Evolutionary conservation across 768 basidiomycete species (phyloP).

Genomic region (Pleurotus citrinopileatus): DNA sequence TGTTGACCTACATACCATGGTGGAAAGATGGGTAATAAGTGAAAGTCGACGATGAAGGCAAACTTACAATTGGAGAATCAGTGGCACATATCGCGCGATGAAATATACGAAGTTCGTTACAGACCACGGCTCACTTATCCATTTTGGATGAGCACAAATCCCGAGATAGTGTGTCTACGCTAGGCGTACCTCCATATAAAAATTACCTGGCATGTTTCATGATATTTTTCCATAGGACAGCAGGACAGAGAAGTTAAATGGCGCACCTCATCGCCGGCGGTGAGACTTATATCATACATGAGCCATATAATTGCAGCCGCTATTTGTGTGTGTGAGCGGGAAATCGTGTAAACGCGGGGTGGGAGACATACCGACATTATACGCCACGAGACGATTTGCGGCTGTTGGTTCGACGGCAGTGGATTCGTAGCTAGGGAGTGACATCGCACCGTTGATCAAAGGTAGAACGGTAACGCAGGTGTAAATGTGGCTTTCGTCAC

Average conservation of each 20-base stretch:
- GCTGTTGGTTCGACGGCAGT: too few species aligned
- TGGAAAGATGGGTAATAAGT: too few species aligned
- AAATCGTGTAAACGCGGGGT: too few species aligned
- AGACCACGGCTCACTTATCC: conserved; percentile 2
- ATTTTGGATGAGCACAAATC: too few species aligned
- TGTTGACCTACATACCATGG: conserved; percentile 22
- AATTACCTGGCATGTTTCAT: background rate
- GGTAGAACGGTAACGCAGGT: too few species aligned
- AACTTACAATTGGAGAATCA: conserved; percentile 3
- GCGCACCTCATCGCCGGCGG: conserved; percentile 5
- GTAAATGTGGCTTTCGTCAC: too few species aligned
- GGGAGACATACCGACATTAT: too few species aligned
- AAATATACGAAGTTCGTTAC: conserved; percentile 10
- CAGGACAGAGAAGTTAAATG: background rate
- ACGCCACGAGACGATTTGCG: too few species aligned
- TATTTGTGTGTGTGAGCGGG: too few species aligned
- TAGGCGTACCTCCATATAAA: conserved; percentile 9
- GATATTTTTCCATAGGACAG: too few species aligned
- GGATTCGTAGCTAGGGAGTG: too few species aligned
- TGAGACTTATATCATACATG: conserved; percentile 12
- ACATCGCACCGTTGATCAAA: too few species aligned
- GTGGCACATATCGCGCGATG: conserved; percentile 8
- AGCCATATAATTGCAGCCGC: conserved; percentile 9
- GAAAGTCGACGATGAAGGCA: background rate
- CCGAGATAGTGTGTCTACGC: background rate